Percentiles rank a stretch among this genome's conserved stretches.
Conservation (phyloP, 2,329 filamentous ascomycete genomes). For the Acrocalymma vagum region DNA sequence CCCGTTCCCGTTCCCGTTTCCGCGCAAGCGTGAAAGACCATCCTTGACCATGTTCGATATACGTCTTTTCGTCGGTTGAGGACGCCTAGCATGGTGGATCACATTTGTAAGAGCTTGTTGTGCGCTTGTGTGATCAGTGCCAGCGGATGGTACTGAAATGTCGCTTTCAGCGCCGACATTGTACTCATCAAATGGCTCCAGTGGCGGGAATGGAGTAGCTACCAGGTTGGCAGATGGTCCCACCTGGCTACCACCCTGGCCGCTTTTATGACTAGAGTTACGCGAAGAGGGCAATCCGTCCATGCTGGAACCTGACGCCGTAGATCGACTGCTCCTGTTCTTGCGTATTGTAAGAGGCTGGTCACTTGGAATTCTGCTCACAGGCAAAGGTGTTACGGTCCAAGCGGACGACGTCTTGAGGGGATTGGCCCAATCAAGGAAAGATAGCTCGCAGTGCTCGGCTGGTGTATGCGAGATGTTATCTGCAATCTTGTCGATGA, state of each 20-base stretch:
- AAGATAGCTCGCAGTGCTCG: constrained; percentile 15
- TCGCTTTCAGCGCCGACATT: not conserved
- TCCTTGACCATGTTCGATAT: constrained; percentile 28
- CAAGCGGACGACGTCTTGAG: constrained; percentile 29
- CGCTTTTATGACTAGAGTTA: constrained; percentile 20
- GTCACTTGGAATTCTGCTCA: constrained; percentile 37
- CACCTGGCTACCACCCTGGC: constrained; percentile 8
- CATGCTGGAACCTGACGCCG: constrained; percentile 34
- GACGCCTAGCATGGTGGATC: constrained; percentile 2
- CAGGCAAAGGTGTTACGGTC: constrained; percentile 33
- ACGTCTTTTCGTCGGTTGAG: constrained; percentile 19
- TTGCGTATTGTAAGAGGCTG: constrained; percentile 43
- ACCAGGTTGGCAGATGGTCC: constrained; percentile 4
- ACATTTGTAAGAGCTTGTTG: constrained; percentile 18
- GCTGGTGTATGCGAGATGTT: constrained; percentile 34
- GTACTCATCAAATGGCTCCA: constrained; percentile 12
- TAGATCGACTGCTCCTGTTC: constrained; percentile 39
- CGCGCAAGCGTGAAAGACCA: constrained; percentile 27
- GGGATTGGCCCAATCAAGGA: constrained; percentile 23
- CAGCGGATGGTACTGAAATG: not conserved
- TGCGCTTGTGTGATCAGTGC: constrained; percentile 11
- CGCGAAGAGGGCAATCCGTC: constrained; percentile 20
- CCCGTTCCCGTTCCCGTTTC: constrained; percentile 28
- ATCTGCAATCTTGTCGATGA: constrained; percentile 42
- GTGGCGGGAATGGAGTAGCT: constrained; percentile 18